A percentile compares a stretch with the other conserved stretches of the same genome.
These are phyloP conservation scores for Botrytis fabae DNA, from an alignment of 2,329 filamentous ascomycete species.

Conservation along the genomic window DNA sequence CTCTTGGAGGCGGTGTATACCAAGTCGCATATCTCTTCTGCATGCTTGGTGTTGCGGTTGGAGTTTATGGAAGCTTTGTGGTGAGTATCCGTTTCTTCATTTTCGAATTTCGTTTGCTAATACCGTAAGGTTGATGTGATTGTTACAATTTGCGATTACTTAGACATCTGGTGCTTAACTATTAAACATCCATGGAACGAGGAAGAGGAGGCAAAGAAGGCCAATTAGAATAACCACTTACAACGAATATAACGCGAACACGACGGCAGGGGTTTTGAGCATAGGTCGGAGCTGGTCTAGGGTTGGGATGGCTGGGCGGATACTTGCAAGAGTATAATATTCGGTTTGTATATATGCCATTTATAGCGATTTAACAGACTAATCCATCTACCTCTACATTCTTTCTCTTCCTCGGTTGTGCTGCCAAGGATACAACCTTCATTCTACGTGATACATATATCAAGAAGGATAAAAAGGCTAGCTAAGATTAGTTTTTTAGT, in stretches of 20 bases:
- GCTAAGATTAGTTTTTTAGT: background rate
- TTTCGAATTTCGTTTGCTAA: background rate
- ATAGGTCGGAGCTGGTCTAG: background rate
- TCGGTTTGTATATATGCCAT: background rate
- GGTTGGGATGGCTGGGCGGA: background rate
- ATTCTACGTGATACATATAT: background rate
- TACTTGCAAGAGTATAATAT: background rate
- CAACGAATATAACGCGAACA: slow-evolving; percentile 15
- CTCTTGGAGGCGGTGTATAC: slow-evolving; percentile 74
- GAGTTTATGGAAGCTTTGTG: slow-evolving; percentile 96
- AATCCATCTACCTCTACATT: background rate
- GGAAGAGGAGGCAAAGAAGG: slow-evolving; percentile 41
- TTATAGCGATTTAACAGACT: background rate
- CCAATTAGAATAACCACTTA: slow-evolving; percentile 22
- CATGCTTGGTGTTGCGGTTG: slow-evolving; percentile 79
- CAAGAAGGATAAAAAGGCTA: background rate
- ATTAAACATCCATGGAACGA: slow-evolving; percentile 77
- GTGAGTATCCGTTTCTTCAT: slow-evolving; percentile 44
- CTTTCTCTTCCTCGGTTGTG: background rate
- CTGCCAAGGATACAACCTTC: background rate
- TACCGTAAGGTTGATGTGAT: slow-evolving; percentile 75
- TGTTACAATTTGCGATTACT: slow-evolving; percentile 94
- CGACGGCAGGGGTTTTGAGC: background rate
- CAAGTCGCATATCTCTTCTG: slow-evolving; percentile 90
- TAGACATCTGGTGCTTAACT: slow-evolving; percentile 97